These are phyloP conservation scores for Phaseolus lunatus DNA, from an alignment of 306 rosid species.

Conservation along the genomic window DNA sequence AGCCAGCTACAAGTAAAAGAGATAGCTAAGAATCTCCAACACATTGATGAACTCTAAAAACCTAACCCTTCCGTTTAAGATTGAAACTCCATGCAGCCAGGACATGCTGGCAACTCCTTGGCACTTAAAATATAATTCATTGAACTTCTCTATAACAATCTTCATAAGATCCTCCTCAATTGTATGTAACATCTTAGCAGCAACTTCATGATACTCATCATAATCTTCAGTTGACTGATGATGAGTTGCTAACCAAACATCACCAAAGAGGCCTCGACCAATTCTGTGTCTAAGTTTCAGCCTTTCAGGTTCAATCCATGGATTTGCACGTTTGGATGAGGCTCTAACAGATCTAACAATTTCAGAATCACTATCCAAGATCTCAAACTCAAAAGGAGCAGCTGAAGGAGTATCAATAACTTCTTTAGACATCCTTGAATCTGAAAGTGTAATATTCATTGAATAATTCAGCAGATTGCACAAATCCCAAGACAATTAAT, in stretches of 20 bases:
- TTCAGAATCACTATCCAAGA: conserved; percentile 68
- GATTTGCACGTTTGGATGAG: conserved; percentile 52
- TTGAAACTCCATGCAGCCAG: conserved; percentile 73
- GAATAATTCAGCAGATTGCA: conserved; percentile 35
- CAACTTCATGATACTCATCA: conserved; percentile 88
- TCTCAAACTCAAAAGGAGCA: conserved; percentile 71
- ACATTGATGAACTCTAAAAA: conserved; percentile 9
- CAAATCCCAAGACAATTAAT: neutral
- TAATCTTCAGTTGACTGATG: conserved; percentile 82
- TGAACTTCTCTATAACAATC: conserved; percentile 65
- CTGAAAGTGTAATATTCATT: conserved; percentile 47
- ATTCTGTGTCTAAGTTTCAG: conserved; percentile 90
- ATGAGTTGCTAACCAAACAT: conserved; percentile 94
- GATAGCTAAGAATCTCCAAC: conserved; percentile 22
- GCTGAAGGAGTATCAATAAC: conserved; percentile 51
- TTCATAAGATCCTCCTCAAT: conserved; percentile 72
- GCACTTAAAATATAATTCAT: conserved; percentile 64
- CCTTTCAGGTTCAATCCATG: conserved; percentile 82
- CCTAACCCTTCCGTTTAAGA: conserved; percentile 81
- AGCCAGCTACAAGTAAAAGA: conserved; percentile 34
- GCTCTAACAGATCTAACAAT: conserved; percentile 56
- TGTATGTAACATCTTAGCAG: conserved; percentile 78
- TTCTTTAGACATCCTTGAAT: conserved; percentile 72
- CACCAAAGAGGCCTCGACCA: conserved; percentile 90
- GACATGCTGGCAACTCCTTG: conserved; percentile 63